Evolutionary conservation across 345 rosid species (phyloP).

Genomic region (Lepidium didymum): DNA sequence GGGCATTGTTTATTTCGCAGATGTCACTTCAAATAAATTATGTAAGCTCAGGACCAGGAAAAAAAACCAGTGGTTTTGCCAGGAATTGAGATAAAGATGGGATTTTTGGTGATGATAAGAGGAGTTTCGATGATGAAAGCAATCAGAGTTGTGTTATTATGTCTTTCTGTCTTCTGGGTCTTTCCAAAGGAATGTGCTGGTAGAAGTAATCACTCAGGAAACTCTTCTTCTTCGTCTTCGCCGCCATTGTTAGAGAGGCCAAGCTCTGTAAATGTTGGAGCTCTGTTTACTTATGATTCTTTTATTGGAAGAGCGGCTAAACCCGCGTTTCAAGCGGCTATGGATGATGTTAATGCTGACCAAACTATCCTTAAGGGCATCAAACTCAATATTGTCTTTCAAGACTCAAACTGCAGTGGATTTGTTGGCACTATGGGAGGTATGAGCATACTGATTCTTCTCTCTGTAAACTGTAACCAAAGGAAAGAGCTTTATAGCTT

Average conservation of each 20-base stretch:
- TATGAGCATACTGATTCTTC: conserved; percentile 20
- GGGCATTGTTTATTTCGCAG: conserved; percentile 13
- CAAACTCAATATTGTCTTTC: conserved; percentile 40
- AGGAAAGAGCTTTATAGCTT: neutral
- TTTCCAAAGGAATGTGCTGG: conserved; percentile 32
- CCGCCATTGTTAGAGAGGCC: conserved; percentile 43
- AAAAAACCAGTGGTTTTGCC: conserved; percentile 1
- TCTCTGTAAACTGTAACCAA: neutral
- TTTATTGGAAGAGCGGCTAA: conserved; percentile 70
- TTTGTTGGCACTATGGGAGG: conserved; percentile 87
- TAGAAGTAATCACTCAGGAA: conserved; percentile 28
- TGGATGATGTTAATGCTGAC: conserved; percentile 70
- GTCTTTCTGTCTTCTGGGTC: conserved; percentile 32
- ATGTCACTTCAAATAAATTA: conserved; percentile 9
- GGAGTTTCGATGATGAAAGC: conserved; percentile 9
- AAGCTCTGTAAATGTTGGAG: conserved; percentile 53
- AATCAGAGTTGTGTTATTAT: conserved; percentile 29
- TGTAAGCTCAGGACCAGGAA: neutral
- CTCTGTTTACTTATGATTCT: conserved; percentile 64
- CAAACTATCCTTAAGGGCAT: conserved; percentile 47
- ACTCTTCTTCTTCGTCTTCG: conserved; percentile 37
- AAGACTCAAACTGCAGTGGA: conserved; percentile 86
- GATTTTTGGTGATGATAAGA: conserved; percentile 23
- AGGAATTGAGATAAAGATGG: conserved; percentile 23
- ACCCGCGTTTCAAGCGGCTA: conserved; percentile 65